Conservation (phyloP, 176 grass and related monocot species). For the Triticum urartu region DNA sequence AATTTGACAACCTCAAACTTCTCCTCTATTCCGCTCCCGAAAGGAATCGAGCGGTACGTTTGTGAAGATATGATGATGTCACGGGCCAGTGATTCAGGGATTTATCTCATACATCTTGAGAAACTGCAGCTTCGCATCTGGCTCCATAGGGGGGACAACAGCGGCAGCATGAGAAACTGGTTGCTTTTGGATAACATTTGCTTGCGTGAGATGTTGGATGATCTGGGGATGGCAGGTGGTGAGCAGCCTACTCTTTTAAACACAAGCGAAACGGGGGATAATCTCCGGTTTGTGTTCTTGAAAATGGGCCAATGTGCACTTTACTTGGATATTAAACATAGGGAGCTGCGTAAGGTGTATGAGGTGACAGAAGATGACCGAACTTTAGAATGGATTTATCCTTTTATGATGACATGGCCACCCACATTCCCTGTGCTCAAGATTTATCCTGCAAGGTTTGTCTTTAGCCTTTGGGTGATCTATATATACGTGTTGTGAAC, state of each 20-base stretch:
- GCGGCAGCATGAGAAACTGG: background rate
- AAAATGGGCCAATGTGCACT: background rate
- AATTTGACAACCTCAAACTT: background rate
- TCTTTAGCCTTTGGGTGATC: background rate
- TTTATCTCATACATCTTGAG: background rate
- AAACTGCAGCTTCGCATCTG: background rate
- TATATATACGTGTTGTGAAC: background rate
- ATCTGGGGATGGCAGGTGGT: background rate
- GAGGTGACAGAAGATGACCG: background rate
- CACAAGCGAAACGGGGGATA: background rate
- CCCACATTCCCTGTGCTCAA: background rate
- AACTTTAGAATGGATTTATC: background rate
- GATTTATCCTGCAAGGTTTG: background rate
- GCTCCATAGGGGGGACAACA: background rate
- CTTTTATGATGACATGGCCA: conserved; percentile 9
- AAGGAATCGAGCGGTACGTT: background rate
- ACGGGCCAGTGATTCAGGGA: background rate
- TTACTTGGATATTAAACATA: background rate
- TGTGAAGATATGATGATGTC: background rate
- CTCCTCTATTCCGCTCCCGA: background rate
- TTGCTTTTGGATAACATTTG: background rate
- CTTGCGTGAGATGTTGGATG: background rate
- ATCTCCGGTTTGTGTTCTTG: background rate
- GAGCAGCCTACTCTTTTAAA: background rate
- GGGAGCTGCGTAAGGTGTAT: background rate